Evolutionary conservation across 768 basidiomycete species (phyloP).

Genomic region (Krasilnikovozyma curviuscula): DNA sequence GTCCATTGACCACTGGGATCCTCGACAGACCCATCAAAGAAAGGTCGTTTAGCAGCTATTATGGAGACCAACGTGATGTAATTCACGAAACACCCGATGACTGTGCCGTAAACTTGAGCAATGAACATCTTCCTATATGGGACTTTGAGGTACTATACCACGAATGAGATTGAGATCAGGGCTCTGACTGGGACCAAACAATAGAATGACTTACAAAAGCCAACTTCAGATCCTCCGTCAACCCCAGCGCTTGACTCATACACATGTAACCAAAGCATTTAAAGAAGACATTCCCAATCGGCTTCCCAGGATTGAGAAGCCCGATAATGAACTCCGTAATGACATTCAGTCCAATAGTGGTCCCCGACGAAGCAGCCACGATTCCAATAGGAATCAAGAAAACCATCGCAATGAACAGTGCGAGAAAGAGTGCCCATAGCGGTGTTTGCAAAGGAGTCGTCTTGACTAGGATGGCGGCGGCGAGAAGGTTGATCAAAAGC

Average conservation of each 20-base stretch:
- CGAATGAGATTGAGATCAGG: constrained; percentile 8
- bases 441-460: constrained; percentile 25
- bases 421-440: constrained; percentile 23
- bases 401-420: constrained; percentile 21
- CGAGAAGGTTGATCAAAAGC: constrained; percentile 20
- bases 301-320: constrained; percentile 18
- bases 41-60: constrained; percentile 21
- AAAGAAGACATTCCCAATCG: constrained; percentile 11
- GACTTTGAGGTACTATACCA: constrained; percentile 17
- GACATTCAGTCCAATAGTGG: constrained; percentile 27
- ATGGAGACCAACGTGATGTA: constrained; percentile 24
- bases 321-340: constrained; percentile 24
- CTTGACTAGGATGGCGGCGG: constrained; percentile 22
- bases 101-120: constrained; percentile 23
- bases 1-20: constrained; percentile 21
- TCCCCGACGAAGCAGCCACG: constrained; percentile 25
- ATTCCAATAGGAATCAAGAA: constrained; percentile 16
- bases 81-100: constrained; percentile 24
- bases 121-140: constrained; percentile 23
- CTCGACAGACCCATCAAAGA: constrained; percentile 21
- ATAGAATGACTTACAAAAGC: constrained; percentile 14
- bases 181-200: background rate
- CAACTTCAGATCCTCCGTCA: constrained; percentile 25
- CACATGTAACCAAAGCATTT: constrained; percentile 24
- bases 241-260: constrained; percentile 23